Evolutionary conservation across 805 yeast genomes (phyloP).

Genomic region (Monosporozyma yasuniensis): DNA sequence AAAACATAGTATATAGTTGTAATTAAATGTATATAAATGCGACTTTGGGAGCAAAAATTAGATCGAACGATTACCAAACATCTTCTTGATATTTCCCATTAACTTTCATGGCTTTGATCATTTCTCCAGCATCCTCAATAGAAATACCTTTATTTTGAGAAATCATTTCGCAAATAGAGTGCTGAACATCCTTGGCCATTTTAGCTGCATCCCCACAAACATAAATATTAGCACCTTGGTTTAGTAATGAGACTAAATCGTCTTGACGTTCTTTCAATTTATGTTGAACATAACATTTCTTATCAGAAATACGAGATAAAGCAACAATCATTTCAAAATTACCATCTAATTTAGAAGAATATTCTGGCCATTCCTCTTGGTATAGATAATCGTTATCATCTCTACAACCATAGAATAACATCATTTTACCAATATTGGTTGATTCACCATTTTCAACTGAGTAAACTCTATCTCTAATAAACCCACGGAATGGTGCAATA

Average conservation of each 20-base stretch:
- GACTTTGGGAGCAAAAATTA: background rate
- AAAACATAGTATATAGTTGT: background rate
- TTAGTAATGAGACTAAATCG: constrained; percentile 36
- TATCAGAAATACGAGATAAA: constrained; percentile 63
- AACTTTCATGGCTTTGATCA: constrained; percentile 68
- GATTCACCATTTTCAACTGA: constrained; percentile 34
- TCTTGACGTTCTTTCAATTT: constrained; percentile 45
- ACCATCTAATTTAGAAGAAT: constrained; percentile 49
- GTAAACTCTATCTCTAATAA: constrained; percentile 75
- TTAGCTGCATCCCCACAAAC: constrained; percentile 95
- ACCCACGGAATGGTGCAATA: constrained; percentile 96
- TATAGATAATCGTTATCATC: constrained; percentile 78
- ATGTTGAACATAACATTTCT: constrained; percentile 77
- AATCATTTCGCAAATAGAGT: constrained; percentile 55
- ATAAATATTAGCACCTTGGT: constrained; percentile 79
- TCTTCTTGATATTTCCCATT: constrained; percentile 93
- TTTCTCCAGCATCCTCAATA: constrained; percentile 61
- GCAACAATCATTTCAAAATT: constrained; percentile 71
- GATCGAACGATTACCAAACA: constrained; percentile 64
- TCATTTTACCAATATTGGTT: constrained; percentile 53
- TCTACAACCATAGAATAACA: constrained; percentile 86
- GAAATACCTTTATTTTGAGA: constrained; percentile 53
- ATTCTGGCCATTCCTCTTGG: constrained; percentile 81
- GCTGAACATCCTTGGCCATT: constrained; percentile 92
- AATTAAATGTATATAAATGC: background rate